Evolutionary conservation across 805 yeast genomes (phyloP), one percentile per base, ranked within the genome.

Genomic region (Jamesozyma hellenica): DNA sequence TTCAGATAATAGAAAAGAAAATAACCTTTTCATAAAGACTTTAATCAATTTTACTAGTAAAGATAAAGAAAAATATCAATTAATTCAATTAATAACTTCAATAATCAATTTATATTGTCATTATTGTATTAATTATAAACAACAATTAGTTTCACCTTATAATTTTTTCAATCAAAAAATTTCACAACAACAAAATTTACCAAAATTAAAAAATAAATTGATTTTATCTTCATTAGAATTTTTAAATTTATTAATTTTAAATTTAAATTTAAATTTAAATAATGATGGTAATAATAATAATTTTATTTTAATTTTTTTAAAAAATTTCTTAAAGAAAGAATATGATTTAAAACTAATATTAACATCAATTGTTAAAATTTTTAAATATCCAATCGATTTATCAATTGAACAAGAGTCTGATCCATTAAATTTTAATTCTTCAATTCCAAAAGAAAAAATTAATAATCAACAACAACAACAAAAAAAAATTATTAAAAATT

Each of bases 31-130:
- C 21, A 12, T 28, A 5, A 12, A 17, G n/a, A 16, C 28, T 2
- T 27, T 34, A 27, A 16, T 26, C 4, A 15, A n/a, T 27, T n/a
- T 11, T 18, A 12, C 3, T 7, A 17, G 27, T 15, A 14, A 21
- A 5, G 35, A 21, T n/a, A 16, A 6, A 7, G 28, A 32, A 19
- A 31, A 34, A 19, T 29, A 26, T 27, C 13, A 16, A 8, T 19
- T 35, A 14, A n/a, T 17, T 11, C 23, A 28, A 12, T 21, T 40
- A 14, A 14, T 35, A 12, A 32, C 25, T n/a, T 83, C 95, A 3
- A 61, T 86, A 14, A 52, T 84, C 10, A 90, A 88, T 56, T 54
- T 74, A 4, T 61, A 71, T 1, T 74, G 82, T 47, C 64, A 84
- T 26, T 65, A 76, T 13, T 68, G 75, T 32, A 50, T 57, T 12